Evolutionary conservation across 2,329 filamentous ascomycete species (phyloP), one percentile per base, ranked within the genome.

Genomic region (Phialemoniopsis sp.): DNA sequence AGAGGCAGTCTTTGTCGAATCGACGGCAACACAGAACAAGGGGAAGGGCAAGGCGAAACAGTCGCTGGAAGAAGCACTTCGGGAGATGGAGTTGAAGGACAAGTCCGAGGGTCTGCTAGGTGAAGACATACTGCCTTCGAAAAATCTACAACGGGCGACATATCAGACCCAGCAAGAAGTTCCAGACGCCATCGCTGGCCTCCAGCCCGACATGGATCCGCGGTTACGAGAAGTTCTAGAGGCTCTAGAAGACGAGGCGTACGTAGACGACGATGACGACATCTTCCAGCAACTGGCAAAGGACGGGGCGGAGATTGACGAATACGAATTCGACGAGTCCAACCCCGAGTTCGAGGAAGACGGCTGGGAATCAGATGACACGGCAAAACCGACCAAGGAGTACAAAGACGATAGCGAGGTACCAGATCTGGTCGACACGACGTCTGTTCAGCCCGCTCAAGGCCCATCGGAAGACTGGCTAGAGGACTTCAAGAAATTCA

Each of bases 131-230:
- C 68, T 91, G 19, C 86, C 88, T 0, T 89, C 85, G 8, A 89
- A 89, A 55, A 91, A 88, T 57, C 72, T 90, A 34, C 79, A 80
- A 40, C 80, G 83, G 54, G 68, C 79, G 26, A 89, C 85, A 34
- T 97, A 97, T 58, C 88, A 97, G 61, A 85, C 89, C 39, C 89
- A 96, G 65, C 93, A 98, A 63, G 80, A 95, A 53, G 70, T 97
- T 1, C 93, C 93, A 1, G 93, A 98, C 64, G 82, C 81, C 8
- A 87, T 98, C 54, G 85, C 87, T 3, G 93, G 93, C 0, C 95
- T 98, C 61, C 86, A 98, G 63, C 93, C 94, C 7, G 90, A 97
- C 57, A 97, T 98, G 93, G 94, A 98, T 55, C 90, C 90, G 3
- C 76, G 91, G 30, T 61, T 98, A 50, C 78, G 93, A 34, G 93